Percentiles rank a stretch among this genome's conserved stretches.
Conservation (phyloP, 192 early-diverging fungal species). For the Linnemannia exigua region DNA sequence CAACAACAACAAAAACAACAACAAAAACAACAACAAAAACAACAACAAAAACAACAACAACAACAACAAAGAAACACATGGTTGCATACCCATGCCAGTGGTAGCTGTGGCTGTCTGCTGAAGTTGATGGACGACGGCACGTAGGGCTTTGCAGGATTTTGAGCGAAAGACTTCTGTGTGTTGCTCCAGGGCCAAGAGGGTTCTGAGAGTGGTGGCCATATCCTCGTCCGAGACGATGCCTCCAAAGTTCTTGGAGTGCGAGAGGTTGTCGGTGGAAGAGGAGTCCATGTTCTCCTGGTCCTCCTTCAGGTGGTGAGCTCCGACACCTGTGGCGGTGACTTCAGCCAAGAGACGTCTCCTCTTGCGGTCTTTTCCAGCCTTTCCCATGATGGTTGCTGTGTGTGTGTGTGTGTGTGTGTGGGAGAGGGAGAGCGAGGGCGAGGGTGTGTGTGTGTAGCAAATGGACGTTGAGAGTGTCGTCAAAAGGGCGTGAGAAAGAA, state of each 20-base stretch:
- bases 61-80: neutral
- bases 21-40: neutral
- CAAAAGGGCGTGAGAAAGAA: neutral
- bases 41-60: neutral
- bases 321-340: constrained; percentile 21
- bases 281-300: constrained; percentile 41
- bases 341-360: constrained; percentile 65
- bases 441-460: neutral
- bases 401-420: neutral
- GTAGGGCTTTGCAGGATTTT: constrained; percentile 67
- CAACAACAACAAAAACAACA: neutral
- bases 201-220: constrained; percentile 64
- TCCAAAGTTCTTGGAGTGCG: constrained; percentile 17
- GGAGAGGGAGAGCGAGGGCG: neutral
- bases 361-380: constrained; percentile 69
- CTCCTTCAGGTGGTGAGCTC: constrained; percentile 1
- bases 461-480: neutral
- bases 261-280: neutral
- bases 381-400: constrained; percentile 65
- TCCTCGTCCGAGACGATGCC: constrained; percentile 56
- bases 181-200: constrained; percentile 59
- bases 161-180: constrained; percentile 62
- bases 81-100: constrained; percentile 55
- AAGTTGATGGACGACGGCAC: constrained; percentile 65
- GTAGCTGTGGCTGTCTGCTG: constrained; percentile 57